Conservation (phyloP, 441 rosid genomes). For the Erodium chrysanthum region DNA sequence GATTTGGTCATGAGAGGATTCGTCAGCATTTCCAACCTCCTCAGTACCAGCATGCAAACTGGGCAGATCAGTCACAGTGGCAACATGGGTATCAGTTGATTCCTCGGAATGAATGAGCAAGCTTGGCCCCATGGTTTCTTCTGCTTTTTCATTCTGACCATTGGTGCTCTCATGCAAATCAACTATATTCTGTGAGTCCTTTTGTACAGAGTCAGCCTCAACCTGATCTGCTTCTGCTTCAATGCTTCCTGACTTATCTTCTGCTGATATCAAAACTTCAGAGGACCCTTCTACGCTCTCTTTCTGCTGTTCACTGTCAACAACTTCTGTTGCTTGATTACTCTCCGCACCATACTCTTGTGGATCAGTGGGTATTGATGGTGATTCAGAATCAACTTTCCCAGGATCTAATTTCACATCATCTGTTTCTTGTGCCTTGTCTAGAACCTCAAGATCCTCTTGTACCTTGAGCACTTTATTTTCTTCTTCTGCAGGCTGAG, state of each 20-base stretch:
- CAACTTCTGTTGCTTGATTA: conserved; percentile 25
- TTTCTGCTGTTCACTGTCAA: conserved; percentile 29
- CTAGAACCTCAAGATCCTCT: conserved; percentile 27
- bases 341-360: conserved; percentile 27
- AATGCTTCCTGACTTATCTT: conserved; percentile 31
- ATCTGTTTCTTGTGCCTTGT: conserved; percentile 29
- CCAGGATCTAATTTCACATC: conserved; percentile 25
- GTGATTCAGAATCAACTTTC: conserved; percentile 37
- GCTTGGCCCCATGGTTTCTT: conserved; percentile 30
- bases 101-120: conserved; percentile 32
- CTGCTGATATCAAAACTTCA: conserved; percentile 32
- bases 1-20: conserved; percentile 23
- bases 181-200: conserved; percentile 28
- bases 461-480: conserved; percentile 23
- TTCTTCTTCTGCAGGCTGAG: conserved; percentile 29
- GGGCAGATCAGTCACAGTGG: conserved; percentile 30
- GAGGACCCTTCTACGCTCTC: conserved; percentile 28
- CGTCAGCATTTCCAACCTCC: conserved; percentile 30
- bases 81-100: conserved; percentile 26
- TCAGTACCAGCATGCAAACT: conserved; percentile 22
- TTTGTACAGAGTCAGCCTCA: conserved; percentile 25
- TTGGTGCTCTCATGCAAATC: conserved; percentile 30
- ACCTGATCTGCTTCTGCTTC: conserved; percentile 26
- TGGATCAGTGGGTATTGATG: conserved; percentile 28
- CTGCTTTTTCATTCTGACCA: conserved; percentile 30